phyloP scores from a whole-genome alignment of 768 basidiomycete species.

The Boletus barrowsii region DNA sequence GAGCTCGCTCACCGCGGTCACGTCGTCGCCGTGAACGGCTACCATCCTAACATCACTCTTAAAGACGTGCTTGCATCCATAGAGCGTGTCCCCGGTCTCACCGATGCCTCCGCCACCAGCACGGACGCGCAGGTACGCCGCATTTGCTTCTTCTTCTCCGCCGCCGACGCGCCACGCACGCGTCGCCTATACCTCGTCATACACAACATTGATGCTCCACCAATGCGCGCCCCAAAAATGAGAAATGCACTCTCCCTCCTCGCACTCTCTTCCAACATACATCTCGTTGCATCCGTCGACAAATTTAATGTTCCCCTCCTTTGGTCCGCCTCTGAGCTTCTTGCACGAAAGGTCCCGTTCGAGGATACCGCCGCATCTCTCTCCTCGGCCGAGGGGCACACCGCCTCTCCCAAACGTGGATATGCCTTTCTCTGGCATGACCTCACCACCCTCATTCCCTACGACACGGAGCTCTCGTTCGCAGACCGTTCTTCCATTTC shows the following conservation, averaged over 20 bases:
- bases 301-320: slow-evolving; percentile 80
- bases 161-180: slow-evolving; percentile 26
- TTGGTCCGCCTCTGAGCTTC: slow-evolving; percentile 71
- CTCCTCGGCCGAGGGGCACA: background rate
- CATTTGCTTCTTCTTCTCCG: slow-evolving; percentile 63
- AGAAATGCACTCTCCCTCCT: slow-evolving; percentile 69
- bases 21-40: slow-evolving; percentile 77
- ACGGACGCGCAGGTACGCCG: slow-evolving; percentile 63
- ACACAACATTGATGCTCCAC: slow-evolving; percentile 83
- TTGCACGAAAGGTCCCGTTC: slow-evolving; percentile 44
- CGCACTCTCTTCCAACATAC: slow-evolving; percentile 70
- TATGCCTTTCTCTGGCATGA: slow-evolving; percentile 88
- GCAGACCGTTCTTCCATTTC: slow-evolving; percentile 63
- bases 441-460: slow-evolving; percentile 78
- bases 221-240: slow-evolving; percentile 61
- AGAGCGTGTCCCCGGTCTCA: slow-evolving; percentile 36
- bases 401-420: slow-evolving; percentile 38
- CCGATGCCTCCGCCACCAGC: slow-evolving; percentile 15
- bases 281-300: slow-evolving; percentile 83
- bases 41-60: slow-evolving; percentile 63
- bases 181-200: slow-evolving; percentile 71
- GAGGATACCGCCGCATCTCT: background rate
- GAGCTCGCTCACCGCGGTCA: slow-evolving; percentile 59
- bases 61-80: slow-evolving; percentile 67
- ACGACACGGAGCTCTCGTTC: slow-evolving; percentile 72